Evolutionary conservation across 1,139 yeast species (phyloP).

Genomic region (Protomyces gravidus): DNA sequence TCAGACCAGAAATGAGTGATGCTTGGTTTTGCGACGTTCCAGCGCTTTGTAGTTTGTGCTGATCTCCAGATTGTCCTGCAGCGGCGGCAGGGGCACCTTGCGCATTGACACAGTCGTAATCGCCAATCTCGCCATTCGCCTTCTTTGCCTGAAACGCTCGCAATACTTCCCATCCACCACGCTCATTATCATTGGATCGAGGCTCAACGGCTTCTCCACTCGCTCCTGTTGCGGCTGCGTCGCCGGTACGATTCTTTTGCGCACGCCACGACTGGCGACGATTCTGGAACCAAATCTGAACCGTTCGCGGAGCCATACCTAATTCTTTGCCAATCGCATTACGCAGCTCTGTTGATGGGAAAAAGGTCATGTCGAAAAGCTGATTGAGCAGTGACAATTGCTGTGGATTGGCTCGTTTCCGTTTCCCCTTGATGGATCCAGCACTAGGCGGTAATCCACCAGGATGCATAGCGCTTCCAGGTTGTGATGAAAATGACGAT

Average conservation of each 20-base stretch:
- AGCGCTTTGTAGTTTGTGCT: not conserved
- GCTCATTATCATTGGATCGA: conserved; percentile 19
- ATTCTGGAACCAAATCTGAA: conserved; percentile 45
- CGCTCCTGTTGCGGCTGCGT: not conserved
- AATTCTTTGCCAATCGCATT: conserved; percentile 41
- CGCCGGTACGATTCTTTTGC: conserved; percentile 35
- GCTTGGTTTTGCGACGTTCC: not conserved
- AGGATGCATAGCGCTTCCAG: not conserved
- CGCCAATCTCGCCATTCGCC: conserved; percentile 23
- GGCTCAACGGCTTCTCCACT: not conserved
- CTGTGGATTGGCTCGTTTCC: conserved; percentile 42
- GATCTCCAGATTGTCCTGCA: not conserved
- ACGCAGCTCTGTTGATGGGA: conserved; percentile 42
- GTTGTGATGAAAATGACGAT: not conserved
- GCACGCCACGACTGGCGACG: conserved; percentile 43
- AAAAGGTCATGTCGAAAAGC: conserved; percentile 41
- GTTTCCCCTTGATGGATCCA: conserved; percentile 39
- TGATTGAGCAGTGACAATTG: conserved; percentile 41
- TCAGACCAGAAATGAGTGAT: not conserved
- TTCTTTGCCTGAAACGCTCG: conserved; percentile 16
- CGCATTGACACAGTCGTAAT: conserved; percentile 31
- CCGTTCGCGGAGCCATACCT: conserved; percentile 44
- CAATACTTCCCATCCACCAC: conserved; percentile 28
- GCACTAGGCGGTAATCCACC: not conserved
- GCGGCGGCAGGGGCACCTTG: not conserved